Evolutionary conservation across 108 stramenopile genomes (phyloP), one percentile per base, ranked within the genome.

Genomic region (Stephanodiscus triporus): DNA sequence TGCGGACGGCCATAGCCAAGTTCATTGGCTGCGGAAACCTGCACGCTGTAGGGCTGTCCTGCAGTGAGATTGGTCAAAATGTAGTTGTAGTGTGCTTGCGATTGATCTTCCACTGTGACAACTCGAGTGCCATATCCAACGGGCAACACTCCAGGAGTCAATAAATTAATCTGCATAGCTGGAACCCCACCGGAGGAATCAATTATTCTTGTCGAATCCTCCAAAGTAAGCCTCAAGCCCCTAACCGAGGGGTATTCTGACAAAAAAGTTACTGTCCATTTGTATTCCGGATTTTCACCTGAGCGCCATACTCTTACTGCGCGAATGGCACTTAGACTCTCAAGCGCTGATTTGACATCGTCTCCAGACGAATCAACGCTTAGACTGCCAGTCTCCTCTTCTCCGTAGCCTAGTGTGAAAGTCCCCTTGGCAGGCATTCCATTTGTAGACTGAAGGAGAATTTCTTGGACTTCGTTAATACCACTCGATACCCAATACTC

Each of bases 221-320:
- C 58, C 20, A 79, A 4, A 14, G 68, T 51, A 23, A 73, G 48
- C 9, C 68, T 68, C 19, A 55, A 45, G 11, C 75, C 75, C 14
- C 60, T 66, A 2, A 75, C 63, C 11, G 81, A 72, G 24, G 87
- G 87, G 50, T 49, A 79, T 54, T 91, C 88, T 8, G 85, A 65
- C 0, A 85, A 65, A 81, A 87, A 90, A 6, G 88, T 90, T 7
- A 93, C 85, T 10, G 76, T 77, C 90, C 90, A 93, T 6, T 63
- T 56, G 70, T 84, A 89, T 38, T 53, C 49, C 51, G 65, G 71
- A 58, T 78, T 73, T 24, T 24, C 29, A 0, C 69, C 76, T 20
- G 66, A 56, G 14, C 73, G 54, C 82, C 40, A 63, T 3, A 90
- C 87, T 40, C 63, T 49, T 6, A 93, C 89, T 10, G 78, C 84